Evolutionary conservation across 2,329 filamentous ascomycete genomes (phyloP).

Genomic region (Xylaria sp.): DNA sequence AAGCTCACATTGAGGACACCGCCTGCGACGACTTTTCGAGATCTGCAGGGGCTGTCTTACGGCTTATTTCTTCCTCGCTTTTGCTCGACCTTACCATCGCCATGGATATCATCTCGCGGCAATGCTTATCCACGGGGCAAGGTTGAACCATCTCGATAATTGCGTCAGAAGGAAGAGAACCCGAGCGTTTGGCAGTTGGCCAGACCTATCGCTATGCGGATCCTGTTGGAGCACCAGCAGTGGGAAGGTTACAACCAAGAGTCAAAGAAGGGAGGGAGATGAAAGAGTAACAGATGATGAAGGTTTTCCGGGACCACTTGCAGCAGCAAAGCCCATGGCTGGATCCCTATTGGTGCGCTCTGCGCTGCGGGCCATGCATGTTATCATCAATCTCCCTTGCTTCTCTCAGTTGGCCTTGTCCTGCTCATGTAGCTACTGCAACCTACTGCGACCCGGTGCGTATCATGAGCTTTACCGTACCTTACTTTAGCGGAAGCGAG

Average conservation of each 20-base stretch:
- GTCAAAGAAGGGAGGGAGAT: constrained; percentile 26
- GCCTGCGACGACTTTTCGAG: constrained; percentile 1
- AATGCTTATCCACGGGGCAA: constrained; percentile 16
- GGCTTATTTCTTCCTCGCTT: background rate
- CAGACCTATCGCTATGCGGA: constrained; percentile 26
- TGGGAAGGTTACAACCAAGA: constrained; percentile 27
- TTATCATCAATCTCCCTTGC: constrained; percentile 23
- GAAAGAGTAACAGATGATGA: constrained; percentile 42
- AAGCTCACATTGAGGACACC: constrained; percentile 13
- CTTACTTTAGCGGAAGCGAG: constrained; percentile 32
- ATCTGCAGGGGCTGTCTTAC: constrained; percentile 32
- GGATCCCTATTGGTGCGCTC: constrained; percentile 36
- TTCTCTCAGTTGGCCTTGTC: constrained; percentile 32
- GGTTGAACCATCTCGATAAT: constrained; percentile 21
- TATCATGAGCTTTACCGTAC: constrained; percentile 30
- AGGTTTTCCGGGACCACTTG: constrained; percentile 35
- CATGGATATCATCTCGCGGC: constrained; percentile 5
- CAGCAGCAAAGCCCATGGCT: constrained; percentile 32
- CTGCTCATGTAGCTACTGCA: constrained; percentile 14
- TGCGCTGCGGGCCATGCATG: constrained; percentile 29
- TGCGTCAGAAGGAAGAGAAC: constrained; percentile 26
- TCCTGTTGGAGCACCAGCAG: constrained; percentile 24
- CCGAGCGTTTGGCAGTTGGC: constrained; percentile 25
- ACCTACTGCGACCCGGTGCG: constrained; percentile 39
- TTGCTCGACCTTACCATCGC: constrained; percentile 7